Evolutionary conservation across 176 grass and related monocot genomes (phyloP), one percentile per base, ranked within the genome.

Genomic region (Oryza nivara): DNA sequence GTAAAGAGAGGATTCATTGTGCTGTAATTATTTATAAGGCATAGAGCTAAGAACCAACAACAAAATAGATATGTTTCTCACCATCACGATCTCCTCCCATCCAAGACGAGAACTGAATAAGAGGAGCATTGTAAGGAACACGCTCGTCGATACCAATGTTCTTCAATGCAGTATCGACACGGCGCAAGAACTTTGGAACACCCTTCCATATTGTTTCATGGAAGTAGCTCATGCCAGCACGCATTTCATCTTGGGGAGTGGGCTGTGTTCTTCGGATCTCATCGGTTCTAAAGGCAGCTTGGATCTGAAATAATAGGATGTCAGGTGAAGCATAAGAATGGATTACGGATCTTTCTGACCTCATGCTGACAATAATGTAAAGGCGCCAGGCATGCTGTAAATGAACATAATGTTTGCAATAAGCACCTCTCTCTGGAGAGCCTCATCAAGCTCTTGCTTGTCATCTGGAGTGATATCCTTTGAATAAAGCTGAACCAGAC

Each of bases 161-260:
- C 85, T 88, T 92, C 80, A 95, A 52, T 74, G 93, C 93, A 34
- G 90, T 95, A 88, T 95, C 93, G 11, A 95, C 86, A 17, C 93
- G 82, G 14, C 93, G 90, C 67, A 95, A 81, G 80, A 95, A 95
- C 76, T 88, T 95, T 28, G 93, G 93, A 68, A 95, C 88, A 84
- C 93, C 93, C 86, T 95, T 95, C 93, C 93, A 95, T 84, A 95
- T 95, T 65, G 93, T 92, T 74, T 95, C 93, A 64, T 95, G 93
- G 52, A 95, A 95, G 70, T 95, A 92, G 72, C 93, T 95, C 93
- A 95, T 95, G 70, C 93, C 93, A 78, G 88, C 88, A 41, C 93
- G 90, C 90, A 90, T 95, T 90, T 95, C 93, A 75, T 95, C 93
- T 68, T 95, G 93, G n/a, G 93, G 93, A 75, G 93, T 90, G 14